Percentiles rank a stretch among this genome's conserved stretches.
These are phyloP conservation scores for Pythium brachiatum DNA, from an alignment of 352 stramenopile species.

Conservation along the genomic window DNA sequence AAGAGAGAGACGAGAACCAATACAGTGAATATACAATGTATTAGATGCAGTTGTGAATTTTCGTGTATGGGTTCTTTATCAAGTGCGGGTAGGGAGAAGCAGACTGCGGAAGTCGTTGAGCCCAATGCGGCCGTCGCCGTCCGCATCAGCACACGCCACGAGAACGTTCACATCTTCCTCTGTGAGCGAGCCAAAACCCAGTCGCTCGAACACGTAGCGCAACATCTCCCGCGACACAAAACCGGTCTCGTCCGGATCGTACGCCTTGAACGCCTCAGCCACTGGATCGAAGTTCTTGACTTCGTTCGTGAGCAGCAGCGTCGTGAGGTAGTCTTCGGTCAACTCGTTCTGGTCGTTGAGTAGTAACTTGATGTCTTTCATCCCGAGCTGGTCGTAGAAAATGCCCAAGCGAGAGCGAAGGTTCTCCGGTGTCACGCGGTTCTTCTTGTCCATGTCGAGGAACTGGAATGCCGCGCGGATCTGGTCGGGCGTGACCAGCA, in stretches of 20 bases:
- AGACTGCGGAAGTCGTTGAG: slow-evolving; percentile 82
- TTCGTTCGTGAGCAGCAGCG: slow-evolving; percentile 85
- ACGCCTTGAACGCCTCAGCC: slow-evolving; percentile 87
- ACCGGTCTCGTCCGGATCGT: slow-evolving; percentile 86
- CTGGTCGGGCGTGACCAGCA: slow-evolving; percentile 83
- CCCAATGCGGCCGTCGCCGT: slow-evolving; percentile 78
- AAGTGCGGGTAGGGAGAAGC: slow-evolving; percentile 34
- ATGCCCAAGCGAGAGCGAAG: slow-evolving; percentile 74
- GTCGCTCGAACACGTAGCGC: slow-evolving; percentile 73
- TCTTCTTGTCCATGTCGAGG: slow-evolving; percentile 82
- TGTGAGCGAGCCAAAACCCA: slow-evolving; percentile 76
- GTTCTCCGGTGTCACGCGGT: slow-evolving; percentile 78
- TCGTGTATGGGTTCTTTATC: background rate
- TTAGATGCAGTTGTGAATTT: background rate
- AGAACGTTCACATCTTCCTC: slow-evolving; percentile 85
- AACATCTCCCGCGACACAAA: slow-evolving; percentile 82
- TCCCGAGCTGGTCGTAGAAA: slow-evolving; percentile 87
- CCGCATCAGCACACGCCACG: slow-evolving; percentile 81
- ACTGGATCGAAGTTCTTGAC: slow-evolving; percentile 90
- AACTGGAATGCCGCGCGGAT: slow-evolving; percentile 88
- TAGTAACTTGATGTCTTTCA: slow-evolving; percentile 78
- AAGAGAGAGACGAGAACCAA: background rate
- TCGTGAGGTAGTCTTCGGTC: slow-evolving; percentile 69
- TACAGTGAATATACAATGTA: background rate
- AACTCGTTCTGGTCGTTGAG: slow-evolving; percentile 83